Evolutionary conservation across 31 red algal genomes (phyloP).

Genomic region (Bonnemaisonia californica): DNA sequence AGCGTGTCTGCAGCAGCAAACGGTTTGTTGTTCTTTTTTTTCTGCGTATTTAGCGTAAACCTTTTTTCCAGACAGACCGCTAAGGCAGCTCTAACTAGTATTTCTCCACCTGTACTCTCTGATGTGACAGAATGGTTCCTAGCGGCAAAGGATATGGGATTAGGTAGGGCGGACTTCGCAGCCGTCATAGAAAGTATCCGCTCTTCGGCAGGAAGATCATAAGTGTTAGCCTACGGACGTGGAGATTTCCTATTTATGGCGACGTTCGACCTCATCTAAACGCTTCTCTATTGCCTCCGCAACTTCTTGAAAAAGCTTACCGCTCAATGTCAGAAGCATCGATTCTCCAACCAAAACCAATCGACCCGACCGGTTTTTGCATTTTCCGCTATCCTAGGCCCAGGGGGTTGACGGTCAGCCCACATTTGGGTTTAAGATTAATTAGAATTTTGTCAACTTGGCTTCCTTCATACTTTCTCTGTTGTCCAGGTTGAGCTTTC

Average conservation of each 20-base stretch:
- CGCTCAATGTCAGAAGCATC: neutral
- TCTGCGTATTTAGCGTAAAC: neutral
- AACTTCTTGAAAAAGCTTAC: neutral
- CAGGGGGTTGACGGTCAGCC: too few species aligned
- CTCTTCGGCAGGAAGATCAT: conserved; percentile 45
- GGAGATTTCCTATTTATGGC: neutral
- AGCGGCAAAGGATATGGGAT: conserved; percentile 70
- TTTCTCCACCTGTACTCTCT: neutral
- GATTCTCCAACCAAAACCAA: neutral
- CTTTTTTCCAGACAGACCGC: neutral
- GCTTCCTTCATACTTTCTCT: too few species aligned
- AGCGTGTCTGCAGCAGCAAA: conserved; percentile 73
- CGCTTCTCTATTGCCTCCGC: neutral
- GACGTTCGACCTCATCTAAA: neutral
- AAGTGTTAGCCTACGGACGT: neutral
- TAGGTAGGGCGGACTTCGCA: conserved; percentile 70
- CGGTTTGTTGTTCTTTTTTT: conserved; percentile 35
- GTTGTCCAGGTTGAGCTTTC: too few species aligned
- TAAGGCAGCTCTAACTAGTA: neutral
- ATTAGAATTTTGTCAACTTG: too few species aligned
- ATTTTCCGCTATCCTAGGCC: too few species aligned
- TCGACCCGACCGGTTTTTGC: neutral
- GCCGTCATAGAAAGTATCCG: conserved; percentile 92
- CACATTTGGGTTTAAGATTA: too few species aligned
- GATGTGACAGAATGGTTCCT: conserved; percentile 66